Base-by-base conservation (phyloP, 169 alveolate species). In the Eimeria falciformis region DNA sequence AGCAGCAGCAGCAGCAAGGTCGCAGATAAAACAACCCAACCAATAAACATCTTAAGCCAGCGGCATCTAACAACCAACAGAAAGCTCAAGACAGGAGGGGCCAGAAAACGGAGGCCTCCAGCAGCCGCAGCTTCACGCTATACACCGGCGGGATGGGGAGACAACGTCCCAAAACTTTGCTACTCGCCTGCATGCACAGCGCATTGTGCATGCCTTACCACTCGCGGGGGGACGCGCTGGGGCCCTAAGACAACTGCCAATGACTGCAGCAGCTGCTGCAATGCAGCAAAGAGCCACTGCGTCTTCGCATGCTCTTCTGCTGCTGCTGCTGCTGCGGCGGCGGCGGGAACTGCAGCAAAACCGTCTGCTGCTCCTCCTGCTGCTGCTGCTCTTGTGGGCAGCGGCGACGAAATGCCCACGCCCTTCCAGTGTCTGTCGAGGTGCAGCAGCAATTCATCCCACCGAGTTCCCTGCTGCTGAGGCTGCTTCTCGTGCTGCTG, bases 241-340 rank as follows among this genome's bases (percentile, higher is more conserved):
- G 87, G 87, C 17, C 87, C 87, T 21, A 78, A 18, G 2, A 47
- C 5, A 50, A 78, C 66, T 17, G 87, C 87, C 17, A 78, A 69
- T 11, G 87, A 78, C 71, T 78, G 71, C 50, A 78, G 87, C 71
- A 47, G 87, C 69, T 78, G 87, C 87, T 78, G 87, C 87, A 78
- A 69, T 7, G 87, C 69, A 2, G 87, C 87, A 47, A 78, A 78
- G 0, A 78, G 87, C 29, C 87, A 69, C 71, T 78, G 87, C 23
- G 87, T 25, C 37, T 78, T 58, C 45, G 58, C 87, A 27, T 45
- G 71, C 18, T 46, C 87, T 78, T 45, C 86, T 25, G 86, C 86
- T 77, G 87, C 87, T 47, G 87, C 87, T 45, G 87, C 71, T 23
- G 87, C 47, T 47, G 87, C 40, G 4, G 87, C 29, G 2, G 86